Evolutionary conservation across 1,284 basidiomycete genomes (phyloP).

Genomic region (Neonothopanus nambi): DNA sequence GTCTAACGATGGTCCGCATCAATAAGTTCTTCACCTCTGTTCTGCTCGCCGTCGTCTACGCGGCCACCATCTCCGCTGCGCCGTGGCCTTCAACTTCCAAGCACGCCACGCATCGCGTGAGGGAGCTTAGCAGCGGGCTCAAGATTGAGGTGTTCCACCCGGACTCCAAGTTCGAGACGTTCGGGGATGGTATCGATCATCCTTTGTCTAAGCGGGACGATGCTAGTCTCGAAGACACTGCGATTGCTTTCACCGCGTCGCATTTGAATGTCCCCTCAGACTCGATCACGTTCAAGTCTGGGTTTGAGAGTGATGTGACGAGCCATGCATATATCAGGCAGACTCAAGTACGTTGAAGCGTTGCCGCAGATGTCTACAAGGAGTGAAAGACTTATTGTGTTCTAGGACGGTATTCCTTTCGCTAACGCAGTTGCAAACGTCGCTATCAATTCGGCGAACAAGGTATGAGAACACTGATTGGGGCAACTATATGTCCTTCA

Average conservation of each 20-base stretch:
- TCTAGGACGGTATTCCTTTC: conserved; percentile 36
- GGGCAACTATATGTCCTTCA: too few relatives aligned
- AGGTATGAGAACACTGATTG: too few relatives aligned
- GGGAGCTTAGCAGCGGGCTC: conserved; percentile 28
- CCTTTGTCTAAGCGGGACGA: conserved; percentile 25
- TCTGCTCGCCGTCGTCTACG: conserved; percentile 29
- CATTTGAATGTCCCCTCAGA: conserved; percentile 22
- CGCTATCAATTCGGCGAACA: conserved; percentile 27
- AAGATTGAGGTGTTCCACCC: conserved; percentile 34
- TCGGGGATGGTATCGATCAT: conserved; percentile 30
- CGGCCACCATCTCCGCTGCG: conserved; percentile 26
- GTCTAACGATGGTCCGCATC: conserved; percentile 13
- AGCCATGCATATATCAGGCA: conserved; percentile 32
- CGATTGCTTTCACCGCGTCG: conserved; percentile 23
- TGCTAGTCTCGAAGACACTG: conserved; percentile 22
- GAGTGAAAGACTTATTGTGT: not conserved
- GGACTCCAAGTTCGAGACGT: conserved; percentile 34
- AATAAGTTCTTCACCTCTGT: conserved; percentile 31
- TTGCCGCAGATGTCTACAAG: not conserved
- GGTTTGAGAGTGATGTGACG: conserved; percentile 26
- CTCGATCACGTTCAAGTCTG: conserved; percentile 25
- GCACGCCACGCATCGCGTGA: conserved; percentile 32
- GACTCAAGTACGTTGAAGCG: conserved; percentile 25
- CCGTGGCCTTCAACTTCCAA: conserved; percentile 29
- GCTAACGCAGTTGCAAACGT: conserved; percentile 41